Conservation (phyloP, 306 rosid species). For the Parietaria judaica region DNA sequence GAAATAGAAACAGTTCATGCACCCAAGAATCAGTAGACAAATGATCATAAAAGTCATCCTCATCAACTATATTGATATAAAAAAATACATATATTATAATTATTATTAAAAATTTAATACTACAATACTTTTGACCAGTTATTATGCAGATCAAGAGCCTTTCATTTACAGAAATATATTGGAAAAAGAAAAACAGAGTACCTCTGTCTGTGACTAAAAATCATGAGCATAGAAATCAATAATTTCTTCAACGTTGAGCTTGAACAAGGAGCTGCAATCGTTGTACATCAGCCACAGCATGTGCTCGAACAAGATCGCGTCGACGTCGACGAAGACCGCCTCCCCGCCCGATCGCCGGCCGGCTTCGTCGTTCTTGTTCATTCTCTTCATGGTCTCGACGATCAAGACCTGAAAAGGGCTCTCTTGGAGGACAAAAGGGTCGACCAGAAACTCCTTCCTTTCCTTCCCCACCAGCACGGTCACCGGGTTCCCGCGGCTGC, state of each 20-base stretch:
- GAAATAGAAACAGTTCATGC: too few relatives aligned
- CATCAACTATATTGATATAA: too few relatives aligned
- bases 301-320: conserved; percentile 85
- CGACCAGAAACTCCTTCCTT: conserved; percentile 70
- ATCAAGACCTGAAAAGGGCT: conserved; percentile 63
- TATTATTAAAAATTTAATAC: not conserved
- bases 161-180: not conserved
- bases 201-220: conserved; percentile 19
- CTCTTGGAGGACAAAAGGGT: conserved; percentile 62
- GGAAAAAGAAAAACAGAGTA: conserved; percentile 22
- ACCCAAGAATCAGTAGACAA: too few relatives aligned
- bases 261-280: conserved; percentile 62
- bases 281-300: conserved; percentile 83
- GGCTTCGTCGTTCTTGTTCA: conserved; percentile 22
- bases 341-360: conserved; percentile 7
- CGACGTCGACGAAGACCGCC: conserved; percentile 67
- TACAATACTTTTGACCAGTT: not conserved
- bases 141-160: not conserved
- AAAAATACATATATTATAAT: not conserved
- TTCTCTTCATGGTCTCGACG: conserved; percentile 20
- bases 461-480: conserved; percentile 81
- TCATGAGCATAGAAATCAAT: conserved; percentile 82
- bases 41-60: too few relatives aligned
- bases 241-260: conserved; percentile 68
- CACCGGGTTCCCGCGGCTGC: conserved; percentile 35